Percentiles rank a stretch among this genome's conserved stretches.
Evolutionary conservation across 202 grass and related monocot genomes (phyloP).

Genomic region (Schoenoplectus triqueter): DNA sequence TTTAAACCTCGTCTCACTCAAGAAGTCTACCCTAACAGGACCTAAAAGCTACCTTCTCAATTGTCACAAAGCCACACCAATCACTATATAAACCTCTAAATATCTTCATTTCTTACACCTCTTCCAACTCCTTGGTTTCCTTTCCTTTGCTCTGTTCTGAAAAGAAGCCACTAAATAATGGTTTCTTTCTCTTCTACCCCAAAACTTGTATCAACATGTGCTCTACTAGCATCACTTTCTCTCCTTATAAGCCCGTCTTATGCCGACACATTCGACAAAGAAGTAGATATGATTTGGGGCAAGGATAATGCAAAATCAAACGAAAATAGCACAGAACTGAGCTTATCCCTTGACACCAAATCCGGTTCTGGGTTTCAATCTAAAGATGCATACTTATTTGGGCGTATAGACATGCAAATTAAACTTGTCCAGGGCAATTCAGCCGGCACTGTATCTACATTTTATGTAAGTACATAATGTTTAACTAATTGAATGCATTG

Average conservation of each 20-base stretch:
- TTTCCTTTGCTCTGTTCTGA: background rate
- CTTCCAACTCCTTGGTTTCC: background rate
- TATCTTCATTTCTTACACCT: conserved; percentile 15
- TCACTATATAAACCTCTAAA: conserved; percentile 30
- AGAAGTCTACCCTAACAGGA: conserved; percentile 13
- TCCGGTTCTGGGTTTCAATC: conserved; percentile 66
- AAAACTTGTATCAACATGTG: background rate
- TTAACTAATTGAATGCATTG: background rate
- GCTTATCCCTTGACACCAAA: conserved; percentile 48
- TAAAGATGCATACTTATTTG: conserved; percentile 54
- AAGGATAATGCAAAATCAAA: conserved; percentile 24
- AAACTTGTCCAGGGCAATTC: conserved; percentile 61
- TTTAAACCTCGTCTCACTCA: conserved; percentile 1
- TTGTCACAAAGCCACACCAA: conserved; percentile 8
- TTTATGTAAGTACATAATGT: conserved; percentile 49
- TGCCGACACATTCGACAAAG: conserved; percentile 38
- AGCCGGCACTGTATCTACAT: conserved; percentile 56
- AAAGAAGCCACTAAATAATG: conserved; percentile 35
- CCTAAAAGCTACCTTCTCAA: conserved; percentile 1
- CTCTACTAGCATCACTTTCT: background rate
- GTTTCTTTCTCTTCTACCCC: conserved; percentile 35
- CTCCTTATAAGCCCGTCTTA: background rate
- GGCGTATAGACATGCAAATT: conserved; percentile 53
- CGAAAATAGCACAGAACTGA: conserved; percentile 30
- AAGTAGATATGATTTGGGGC: conserved; percentile 53